Base-by-base conservation (phyloP, 257 asterid species). In the Lycium barbarum region DNA sequence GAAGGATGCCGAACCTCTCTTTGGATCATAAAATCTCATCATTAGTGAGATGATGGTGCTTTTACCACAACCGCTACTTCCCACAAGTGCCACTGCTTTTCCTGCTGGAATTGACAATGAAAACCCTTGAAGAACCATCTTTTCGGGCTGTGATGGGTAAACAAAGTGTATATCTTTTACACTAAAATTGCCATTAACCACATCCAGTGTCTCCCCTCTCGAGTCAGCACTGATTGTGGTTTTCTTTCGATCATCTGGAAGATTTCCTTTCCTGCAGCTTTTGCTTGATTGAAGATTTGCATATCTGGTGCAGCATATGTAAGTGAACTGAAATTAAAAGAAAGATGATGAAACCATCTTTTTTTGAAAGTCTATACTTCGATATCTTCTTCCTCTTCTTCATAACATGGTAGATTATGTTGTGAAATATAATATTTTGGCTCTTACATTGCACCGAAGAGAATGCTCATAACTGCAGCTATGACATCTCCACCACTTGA, bases 401-500 rank as follows among this genome's bases (percentile, higher is more conserved):
- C 33, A 26, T 26, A 26, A 26, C 33, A 26, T 26, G 33, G 33
- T 26, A 26, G 33, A 26, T 26, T 26, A 26, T 26, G 33, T 26
- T 15, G 49, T 62, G 26, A 43, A 61, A 20, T 38, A 66, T 35
- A 11, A 22, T 76, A 40, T 53, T 61, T 58, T 83, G 51, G 81
- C 61, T 87, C 98, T 87, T 91, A 94, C 98, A 94, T 94, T 47
- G 98, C 98, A 82, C 98, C 98, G 62, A 94, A 94, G 78, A 94
- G 96, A 84, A 94, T 93, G 87, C 98, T 91, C 98, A 94, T 94
- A 84, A 94, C 96, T 67, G 98, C 96, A 82, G 98, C 98, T 59
- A 94, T 93, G 85, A 93, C 93, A 73, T 93, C 93, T 47, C 96
- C 98, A 74, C 98, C 98, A 8, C 81, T 90, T 49, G 98, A 89